phyloP scores from a whole-genome alignment of 352 stramenopile species.

The Globisporangium camurandrum region DNA sequence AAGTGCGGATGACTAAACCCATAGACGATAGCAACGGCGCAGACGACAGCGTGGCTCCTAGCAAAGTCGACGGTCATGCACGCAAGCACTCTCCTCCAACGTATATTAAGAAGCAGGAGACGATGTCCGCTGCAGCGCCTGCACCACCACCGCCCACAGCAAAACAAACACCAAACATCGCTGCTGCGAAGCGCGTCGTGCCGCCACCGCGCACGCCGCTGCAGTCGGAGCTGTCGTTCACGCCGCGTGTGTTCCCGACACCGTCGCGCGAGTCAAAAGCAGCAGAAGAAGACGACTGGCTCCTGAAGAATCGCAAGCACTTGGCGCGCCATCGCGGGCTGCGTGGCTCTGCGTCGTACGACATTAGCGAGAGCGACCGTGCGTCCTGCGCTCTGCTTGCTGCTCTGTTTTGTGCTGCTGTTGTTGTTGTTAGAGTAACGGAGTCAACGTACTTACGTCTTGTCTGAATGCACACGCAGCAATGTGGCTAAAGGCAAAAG shows the following conservation, averaged over 20 bases:
- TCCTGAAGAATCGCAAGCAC: conserved; percentile 79
- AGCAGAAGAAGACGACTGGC: conserved; percentile 74
- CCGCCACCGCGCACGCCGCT: conserved; percentile 34
- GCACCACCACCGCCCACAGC: background rate
- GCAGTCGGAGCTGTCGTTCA: conserved; percentile 65
- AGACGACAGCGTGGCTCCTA: conserved; percentile 3
- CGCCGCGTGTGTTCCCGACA: conserved; percentile 67
- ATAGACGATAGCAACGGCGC: conserved; percentile 8
- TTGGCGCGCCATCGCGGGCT: conserved; percentile 66
- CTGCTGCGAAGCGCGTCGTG: conserved; percentile 16
- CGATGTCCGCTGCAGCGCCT: conserved; percentile 3
- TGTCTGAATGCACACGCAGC: conserved; percentile 18
- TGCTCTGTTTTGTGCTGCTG: conserved; percentile 7
- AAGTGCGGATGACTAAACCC: too few species aligned
- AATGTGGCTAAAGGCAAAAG: conserved; percentile 83
- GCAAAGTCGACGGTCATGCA: too few species aligned
- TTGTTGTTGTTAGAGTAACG: background rate
- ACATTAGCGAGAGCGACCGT: conserved; percentile 85
- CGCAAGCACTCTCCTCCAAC: too few species aligned
- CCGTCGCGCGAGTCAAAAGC: conserved; percentile 74
- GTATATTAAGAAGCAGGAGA: background rate
- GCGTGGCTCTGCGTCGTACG: conserved; percentile 35
- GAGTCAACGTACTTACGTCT: background rate
- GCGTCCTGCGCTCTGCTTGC: too few species aligned
- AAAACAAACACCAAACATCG: too few species aligned